Evolutionary conservation across 2,329 filamentous ascomycete genomes (phyloP).

Genomic region (Penicillium sp.): DNA sequence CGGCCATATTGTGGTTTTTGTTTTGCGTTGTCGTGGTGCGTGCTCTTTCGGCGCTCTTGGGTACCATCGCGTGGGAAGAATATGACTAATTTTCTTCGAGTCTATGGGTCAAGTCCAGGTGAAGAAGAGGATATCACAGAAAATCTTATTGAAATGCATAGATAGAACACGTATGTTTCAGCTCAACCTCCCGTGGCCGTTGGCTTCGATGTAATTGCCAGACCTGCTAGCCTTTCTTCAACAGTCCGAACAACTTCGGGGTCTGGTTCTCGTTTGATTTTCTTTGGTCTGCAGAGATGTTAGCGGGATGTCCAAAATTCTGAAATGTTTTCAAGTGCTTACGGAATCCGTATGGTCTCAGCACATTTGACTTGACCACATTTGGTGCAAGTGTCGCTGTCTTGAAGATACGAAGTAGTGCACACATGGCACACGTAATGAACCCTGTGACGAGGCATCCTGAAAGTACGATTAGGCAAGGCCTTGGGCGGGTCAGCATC

Average conservation of each 20-base stretch:
- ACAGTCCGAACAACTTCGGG: slow-evolving; percentile 41
- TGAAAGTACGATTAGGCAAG: slow-evolving; percentile 37
- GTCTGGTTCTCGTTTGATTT: slow-evolving; percentile 40
- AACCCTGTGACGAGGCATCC: slow-evolving; percentile 39
- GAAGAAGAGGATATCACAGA: background rate
- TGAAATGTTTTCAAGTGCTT: slow-evolving; percentile 22
- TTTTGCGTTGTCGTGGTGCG: background rate
- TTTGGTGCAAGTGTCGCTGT: slow-evolving; percentile 35
- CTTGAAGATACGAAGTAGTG: slow-evolving; percentile 32
- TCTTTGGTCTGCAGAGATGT: slow-evolving; percentile 39
- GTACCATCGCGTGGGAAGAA: background rate
- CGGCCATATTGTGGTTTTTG: background rate
- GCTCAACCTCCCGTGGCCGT: background rate
- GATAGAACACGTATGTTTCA: background rate
- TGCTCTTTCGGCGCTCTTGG: background rate
- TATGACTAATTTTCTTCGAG: background rate
- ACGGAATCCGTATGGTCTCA: slow-evolving; percentile 46
- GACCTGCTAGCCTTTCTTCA: slow-evolving; percentile 39
- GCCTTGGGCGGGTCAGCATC: slow-evolving; percentile 42
- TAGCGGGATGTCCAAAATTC: slow-evolving; percentile 1
- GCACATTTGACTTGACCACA: slow-evolving; percentile 46
- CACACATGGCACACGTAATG: slow-evolving; percentile 47
- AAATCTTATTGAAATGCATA: background rate
- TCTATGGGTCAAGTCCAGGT: background rate
- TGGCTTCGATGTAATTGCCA: slow-evolving; percentile 7